Evolutionary conservation across 2,329 filamentous ascomycete species (phyloP), one percentile per base, ranked within the genome.

Genomic region (Talaromyces sp.): DNA sequence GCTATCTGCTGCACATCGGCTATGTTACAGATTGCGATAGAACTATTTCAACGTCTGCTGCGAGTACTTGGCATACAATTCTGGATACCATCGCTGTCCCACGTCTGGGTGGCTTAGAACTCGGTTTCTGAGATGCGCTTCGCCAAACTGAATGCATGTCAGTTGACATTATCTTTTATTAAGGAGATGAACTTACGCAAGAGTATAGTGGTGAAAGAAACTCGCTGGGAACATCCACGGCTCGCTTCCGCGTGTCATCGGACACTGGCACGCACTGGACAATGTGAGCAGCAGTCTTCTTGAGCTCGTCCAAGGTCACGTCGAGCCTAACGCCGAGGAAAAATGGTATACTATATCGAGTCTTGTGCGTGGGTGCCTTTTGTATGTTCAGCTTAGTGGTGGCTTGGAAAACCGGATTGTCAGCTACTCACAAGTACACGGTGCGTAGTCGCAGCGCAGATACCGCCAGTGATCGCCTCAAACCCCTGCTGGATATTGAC

Each of bases 321-420:
- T 73, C 70, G 59, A 74, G 60, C 11, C 79, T 79, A 35, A 84
- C 81, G 4, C 79, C 81, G 38, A 83, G 81, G 70, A 85, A 85
- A 69, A 83, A 85, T 0, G 83, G 82, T 17, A 85, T 80, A 43
- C 80, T 83, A 63, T 75, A 75, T 56, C 73, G 62, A 0, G 69
- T 74, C 31, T 60, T 65, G 1, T 62, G 64, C 0, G 68, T 74
- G 77, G 2, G 79, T 69, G 8, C 79, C 74, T 65, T 79, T 72
- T 49, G 73, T 21, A 14, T 26, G 14, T 14, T 24, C 3, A 14
- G 10, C 10, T 35, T n/a, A 29, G 3, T 3, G 11, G 4, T 13
- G 17, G 6, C 2, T 27, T n/a, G 13, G 17, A 29, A 29, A 17
- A 2, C 0, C 24, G 43, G 77, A 66, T 62, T 80, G 78, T 0